A percentile compares a stretch with the other conserved stretches of the same genome.
These are phyloP conservation scores for Gymnopus androsaceus DNA, from an alignment of 1,284 basidiomycete genomes.

Conservation along the genomic window DNA sequence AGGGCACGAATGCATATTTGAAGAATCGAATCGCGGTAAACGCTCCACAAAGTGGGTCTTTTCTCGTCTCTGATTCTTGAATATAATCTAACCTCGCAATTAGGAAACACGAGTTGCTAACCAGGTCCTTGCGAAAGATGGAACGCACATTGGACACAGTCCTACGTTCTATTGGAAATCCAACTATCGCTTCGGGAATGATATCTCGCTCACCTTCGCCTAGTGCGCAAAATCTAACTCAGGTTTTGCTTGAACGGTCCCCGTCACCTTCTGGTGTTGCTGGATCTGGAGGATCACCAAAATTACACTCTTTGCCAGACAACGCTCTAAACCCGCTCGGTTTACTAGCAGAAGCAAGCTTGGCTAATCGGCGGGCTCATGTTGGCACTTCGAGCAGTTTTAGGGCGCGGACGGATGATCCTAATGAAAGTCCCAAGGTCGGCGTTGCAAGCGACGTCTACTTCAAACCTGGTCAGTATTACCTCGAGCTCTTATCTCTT, in stretches of 20 bases:
- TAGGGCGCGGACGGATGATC: slow-evolving; percentile 35
- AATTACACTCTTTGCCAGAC: slow-evolving; percentile 88
- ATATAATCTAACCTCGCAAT: neutral
- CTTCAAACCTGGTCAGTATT: slow-evolving; percentile 83
- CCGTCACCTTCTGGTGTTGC: slow-evolving; percentile 51
- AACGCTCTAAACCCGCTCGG: slow-evolving; percentile 90
- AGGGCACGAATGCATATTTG: slow-evolving; percentile 91
- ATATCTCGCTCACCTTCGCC: slow-evolving; percentile 83
- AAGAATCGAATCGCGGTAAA: slow-evolving; percentile 93
- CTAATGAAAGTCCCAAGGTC: slow-evolving; percentile 47
- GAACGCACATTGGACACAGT: slow-evolving; percentile 90
- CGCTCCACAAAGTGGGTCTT: slow-evolving; percentile 77
- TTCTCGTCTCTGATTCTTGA: neutral
- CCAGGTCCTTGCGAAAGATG: slow-evolving; percentile 89
- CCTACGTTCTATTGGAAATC: slow-evolving; percentile 80
- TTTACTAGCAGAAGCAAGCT: slow-evolving; percentile 85
- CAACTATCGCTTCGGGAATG: slow-evolving; percentile 75
- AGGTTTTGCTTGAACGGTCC: slow-evolving; percentile 57
- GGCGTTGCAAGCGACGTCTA: slow-evolving; percentile 91
- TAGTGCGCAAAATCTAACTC: slow-evolving; percentile 52
- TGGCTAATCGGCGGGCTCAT: slow-evolving; percentile 77
- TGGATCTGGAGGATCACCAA: slow-evolving; percentile 51
- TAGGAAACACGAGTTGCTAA: slow-evolving; percentile 86
- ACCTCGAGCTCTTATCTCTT: slow-evolving; percentile 12
- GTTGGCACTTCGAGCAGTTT: slow-evolving; percentile 39